These are phyloP conservation scores for Excoecaria cochinchinensis DNA, from an alignment of 345 rosid genomes.

Conservation along the genomic window DNA sequence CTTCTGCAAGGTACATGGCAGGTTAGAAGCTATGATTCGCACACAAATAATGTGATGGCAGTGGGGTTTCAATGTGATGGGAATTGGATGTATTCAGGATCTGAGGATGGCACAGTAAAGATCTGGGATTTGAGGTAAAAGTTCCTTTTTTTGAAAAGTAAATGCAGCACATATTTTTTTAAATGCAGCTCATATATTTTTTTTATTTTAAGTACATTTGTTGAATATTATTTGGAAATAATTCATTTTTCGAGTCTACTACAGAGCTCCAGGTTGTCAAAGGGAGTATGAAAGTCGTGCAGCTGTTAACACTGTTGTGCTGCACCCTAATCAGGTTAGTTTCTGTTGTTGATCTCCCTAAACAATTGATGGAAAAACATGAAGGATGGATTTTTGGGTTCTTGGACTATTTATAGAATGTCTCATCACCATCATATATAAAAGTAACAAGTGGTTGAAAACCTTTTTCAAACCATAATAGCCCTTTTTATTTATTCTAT, in stretches of 20 bases:
- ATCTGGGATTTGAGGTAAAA: slow-evolving; percentile 91
- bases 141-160: background rate
- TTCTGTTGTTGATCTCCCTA: background rate
- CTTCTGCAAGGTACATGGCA: slow-evolving; percentile 22
- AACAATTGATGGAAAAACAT: background rate
- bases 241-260: slow-evolving; percentile 27
- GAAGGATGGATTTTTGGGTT: background rate
- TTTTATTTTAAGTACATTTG: background rate
- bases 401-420: background rate
- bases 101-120: slow-evolving; percentile 96
- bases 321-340: slow-evolving; percentile 94
- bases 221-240: slow-evolving; percentile 5
- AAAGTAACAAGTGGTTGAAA: too few relatives aligned
- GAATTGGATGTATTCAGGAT: slow-evolving; percentile 99
- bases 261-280: slow-evolving; percentile 95
- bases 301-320: slow-evolving; percentile 88
- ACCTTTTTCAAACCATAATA: too few relatives aligned
- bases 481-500: too few relatives aligned
- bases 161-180: background rate
- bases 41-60: slow-evolving; percentile 93
- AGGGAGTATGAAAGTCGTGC: slow-evolving; percentile 97
- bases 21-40: slow-evolving; percentile 93
- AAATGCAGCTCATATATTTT: too few relatives aligned
- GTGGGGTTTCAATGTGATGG: slow-evolving; percentile 98
- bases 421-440: too few relatives aligned